These are phyloP conservation scores for Pterulicium gracile DNA, from an alignment of 1,284 basidiomycete species.

Conservation along the genomic window DNA sequence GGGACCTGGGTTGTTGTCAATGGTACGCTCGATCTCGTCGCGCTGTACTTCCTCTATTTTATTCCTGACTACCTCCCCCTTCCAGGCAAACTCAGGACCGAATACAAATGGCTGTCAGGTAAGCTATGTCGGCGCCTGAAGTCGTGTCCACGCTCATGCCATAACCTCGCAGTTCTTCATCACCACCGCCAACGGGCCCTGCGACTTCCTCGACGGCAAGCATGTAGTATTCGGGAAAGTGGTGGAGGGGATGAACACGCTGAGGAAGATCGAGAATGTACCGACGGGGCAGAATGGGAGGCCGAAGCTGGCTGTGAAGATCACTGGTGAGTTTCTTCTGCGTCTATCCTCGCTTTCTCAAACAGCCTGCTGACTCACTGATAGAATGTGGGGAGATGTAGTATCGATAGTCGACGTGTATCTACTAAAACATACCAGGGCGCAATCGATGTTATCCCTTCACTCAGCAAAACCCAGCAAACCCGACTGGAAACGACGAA, in stretches of 20 bases:
- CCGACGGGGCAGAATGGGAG: slow-evolving; percentile 82
- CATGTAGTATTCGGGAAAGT: slow-evolving; percentile 92
- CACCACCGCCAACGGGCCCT: slow-evolving; percentile 69
- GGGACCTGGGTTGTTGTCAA: slow-evolving; percentile 74
- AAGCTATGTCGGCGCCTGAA: slow-evolving; percentile 11
- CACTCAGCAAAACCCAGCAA: too few species aligned
- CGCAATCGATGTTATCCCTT: too few species aligned
- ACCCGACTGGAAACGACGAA: too few species aligned
- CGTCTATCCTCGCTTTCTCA: not conserved
- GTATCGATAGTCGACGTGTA: too few species aligned
- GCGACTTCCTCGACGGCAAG: slow-evolving; percentile 91
- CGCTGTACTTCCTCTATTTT: slow-evolving; percentile 2
- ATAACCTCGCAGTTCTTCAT: slow-evolving; percentile 75
- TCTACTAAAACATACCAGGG: too few species aligned
- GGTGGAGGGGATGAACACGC: slow-evolving; percentile 79
- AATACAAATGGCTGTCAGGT: slow-evolving; percentile 91
- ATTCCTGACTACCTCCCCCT: slow-evolving; percentile 5
- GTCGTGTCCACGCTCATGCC: not conserved
- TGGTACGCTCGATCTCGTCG: slow-evolving; percentile 46
- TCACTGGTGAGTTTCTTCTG: slow-evolving; percentile 48
- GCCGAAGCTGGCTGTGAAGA: slow-evolving; percentile 77
- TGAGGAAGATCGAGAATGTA: slow-evolving; percentile 92
- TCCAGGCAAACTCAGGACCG: slow-evolving; percentile 83
- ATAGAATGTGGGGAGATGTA: not conserved
- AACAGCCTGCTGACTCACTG: not conserved